Evolutionary conservation across 2,329 filamentous ascomycete species (phyloP).

Genomic region (Aspergillus phoenicis): DNA sequence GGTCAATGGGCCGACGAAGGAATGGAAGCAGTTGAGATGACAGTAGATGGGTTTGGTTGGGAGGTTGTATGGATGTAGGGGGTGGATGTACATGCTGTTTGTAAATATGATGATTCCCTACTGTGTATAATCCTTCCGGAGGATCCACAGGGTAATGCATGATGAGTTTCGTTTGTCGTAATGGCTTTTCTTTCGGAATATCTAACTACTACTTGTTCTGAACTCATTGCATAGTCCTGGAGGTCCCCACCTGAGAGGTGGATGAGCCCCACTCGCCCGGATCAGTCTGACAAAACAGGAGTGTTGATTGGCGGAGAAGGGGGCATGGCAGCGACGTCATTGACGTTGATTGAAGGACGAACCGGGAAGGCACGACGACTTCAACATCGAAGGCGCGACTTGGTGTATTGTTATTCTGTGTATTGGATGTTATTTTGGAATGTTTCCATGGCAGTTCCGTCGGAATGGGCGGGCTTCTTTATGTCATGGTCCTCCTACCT

Average conservation of each 20-base stretch:
- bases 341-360: not conserved
- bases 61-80: not conserved
- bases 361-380: slow-evolving; percentile 1
- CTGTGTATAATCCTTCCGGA: no score
- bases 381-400: not conserved
- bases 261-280: not conserved
- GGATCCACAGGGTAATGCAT: not conserved
- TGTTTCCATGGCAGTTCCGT: no score
- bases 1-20: slow-evolving; percentile 20
- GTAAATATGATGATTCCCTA: not conserved
- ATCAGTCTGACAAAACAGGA: slow-evolving; percentile 13
- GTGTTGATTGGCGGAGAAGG: slow-evolving; percentile 11
- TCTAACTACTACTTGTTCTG: not conserved
- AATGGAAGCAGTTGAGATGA: slow-evolving; percentile 10
- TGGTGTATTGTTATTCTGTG: not conserved
- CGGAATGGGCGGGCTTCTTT: no score
- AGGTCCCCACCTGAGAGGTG: not conserved
- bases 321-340: slow-evolving; percentile 15
- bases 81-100: slow-evolving; percentile 5
- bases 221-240: no score
- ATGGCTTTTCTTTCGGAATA: not conserved
- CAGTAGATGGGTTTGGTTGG: not conserved
- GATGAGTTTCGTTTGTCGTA: not conserved
- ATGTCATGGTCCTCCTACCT: no score
- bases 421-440: no score